Percentiles rank a stretch among this genome's conserved stretches.
Evolutionary conservation across 148 eudicot species (phyloP).

Genomic region (Chenopodium album): DNA sequence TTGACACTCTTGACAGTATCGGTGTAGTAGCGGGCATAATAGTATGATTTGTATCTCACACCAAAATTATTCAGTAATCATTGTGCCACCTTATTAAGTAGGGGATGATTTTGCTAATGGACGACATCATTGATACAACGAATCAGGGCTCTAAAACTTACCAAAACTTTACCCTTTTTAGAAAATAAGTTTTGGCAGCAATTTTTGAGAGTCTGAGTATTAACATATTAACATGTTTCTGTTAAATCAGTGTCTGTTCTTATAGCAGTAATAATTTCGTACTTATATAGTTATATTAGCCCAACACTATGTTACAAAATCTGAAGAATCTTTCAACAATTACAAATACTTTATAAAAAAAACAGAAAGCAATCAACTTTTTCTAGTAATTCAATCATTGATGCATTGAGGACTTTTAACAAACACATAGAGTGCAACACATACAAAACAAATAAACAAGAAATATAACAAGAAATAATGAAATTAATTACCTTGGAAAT

Average conservation of each 20-base stretch:
- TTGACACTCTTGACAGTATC: neutral
- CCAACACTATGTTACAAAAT: neutral
- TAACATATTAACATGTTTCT: too few species aligned
- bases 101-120: too few species aligned
- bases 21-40: neutral
- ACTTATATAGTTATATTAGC: too few species aligned
- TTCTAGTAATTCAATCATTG: neutral
- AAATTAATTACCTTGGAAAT: conserved; percentile 31
- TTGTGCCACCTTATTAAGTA: too few species aligned
- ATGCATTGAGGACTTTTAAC: conserved; percentile 39
- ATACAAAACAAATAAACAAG: too few species aligned
- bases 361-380: neutral
- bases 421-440: conserved; percentile 43
- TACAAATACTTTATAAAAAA: neutral
- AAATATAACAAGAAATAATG: neutral
- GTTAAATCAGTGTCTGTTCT: neutral
- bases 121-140: too few species aligned
- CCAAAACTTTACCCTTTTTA: too few species aligned
- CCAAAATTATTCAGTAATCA: neutral
- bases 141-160: too few species aligned
- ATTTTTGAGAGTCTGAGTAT: too few species aligned
- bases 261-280: neutral
- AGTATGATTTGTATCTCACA: neutral
- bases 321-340: neutral
- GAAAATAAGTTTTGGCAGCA: too few species aligned